These are phyloP conservation scores for Rhododendron mucronatum DNA, from an alignment of 148 eudicot species.

Conservation along the genomic window DNA sequence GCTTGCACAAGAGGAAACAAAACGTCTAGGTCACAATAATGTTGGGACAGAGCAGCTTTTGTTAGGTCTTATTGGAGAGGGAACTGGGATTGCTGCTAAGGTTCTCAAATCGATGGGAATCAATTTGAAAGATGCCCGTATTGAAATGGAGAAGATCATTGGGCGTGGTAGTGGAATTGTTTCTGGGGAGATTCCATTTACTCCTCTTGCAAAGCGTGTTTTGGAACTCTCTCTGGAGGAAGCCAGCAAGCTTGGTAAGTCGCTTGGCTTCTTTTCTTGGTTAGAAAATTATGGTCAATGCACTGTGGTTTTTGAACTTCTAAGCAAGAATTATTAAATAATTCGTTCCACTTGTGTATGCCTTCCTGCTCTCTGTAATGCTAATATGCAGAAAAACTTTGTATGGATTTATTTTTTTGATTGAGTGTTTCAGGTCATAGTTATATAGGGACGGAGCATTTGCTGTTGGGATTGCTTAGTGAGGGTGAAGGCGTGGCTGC, in stretches of 20 bases:
- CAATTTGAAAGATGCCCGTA: constrained; percentile 89
- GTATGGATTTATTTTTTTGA: not conserved
- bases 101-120: constrained; percentile 96
- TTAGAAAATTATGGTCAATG: not conserved
- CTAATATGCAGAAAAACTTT: not conserved
- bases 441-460: constrained; percentile 90
- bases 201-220: constrained; percentile 96
- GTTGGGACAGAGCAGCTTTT: constrained; percentile 96
- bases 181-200: constrained; percentile 87
- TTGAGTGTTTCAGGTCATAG: constrained; percentile 38
- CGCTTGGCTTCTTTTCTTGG: not conserved
- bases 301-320: not conserved
- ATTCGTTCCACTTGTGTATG: not conserved
- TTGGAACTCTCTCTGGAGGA: constrained; percentile 87
- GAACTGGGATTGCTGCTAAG: constrained; percentile 98
- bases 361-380: not conserved
- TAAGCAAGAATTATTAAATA: not conserved
- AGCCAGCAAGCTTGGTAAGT: constrained; percentile 83
- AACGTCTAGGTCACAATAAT: constrained; percentile 83
- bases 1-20: constrained; percentile 98
- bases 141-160: constrained; percentile 92
- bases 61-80: constrained; percentile 95
- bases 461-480: constrained; percentile 88
- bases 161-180: constrained; percentile 96
- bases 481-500: constrained; percentile 98